phyloP scores from a whole-genome alignment of 495 filamentous ascomycete species.

The Articulospora tetracladia region DNA sequence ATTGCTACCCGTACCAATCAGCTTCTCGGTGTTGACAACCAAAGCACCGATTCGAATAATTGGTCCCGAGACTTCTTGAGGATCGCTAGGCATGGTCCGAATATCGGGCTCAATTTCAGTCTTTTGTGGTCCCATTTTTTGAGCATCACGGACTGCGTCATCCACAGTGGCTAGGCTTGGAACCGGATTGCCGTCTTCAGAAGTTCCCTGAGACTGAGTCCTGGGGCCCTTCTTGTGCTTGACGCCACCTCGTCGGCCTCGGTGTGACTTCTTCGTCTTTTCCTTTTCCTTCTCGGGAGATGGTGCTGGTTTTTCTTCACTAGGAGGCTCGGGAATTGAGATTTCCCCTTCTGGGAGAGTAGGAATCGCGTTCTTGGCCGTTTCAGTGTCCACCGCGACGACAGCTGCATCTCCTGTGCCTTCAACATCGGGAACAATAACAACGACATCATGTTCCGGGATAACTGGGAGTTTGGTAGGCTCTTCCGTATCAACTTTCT shows the following conservation, averaged over 20 bases:
- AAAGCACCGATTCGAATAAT: constrained; percentile 69
- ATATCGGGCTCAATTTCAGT: constrained; percentile 55
- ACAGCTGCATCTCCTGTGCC: constrained; percentile 27
- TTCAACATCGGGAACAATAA: background rate
- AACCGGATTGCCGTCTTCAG: constrained; percentile 34
- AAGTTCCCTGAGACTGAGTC: constrained; percentile 29
- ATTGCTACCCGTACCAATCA: constrained; percentile 77
- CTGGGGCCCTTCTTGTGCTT: constrained; percentile 59
- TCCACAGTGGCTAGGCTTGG: constrained; percentile 33
- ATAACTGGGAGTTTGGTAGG: background rate
- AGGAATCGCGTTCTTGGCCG: background rate
- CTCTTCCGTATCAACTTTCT: background rate
- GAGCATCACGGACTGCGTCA: constrained; percentile 39
- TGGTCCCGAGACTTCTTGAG: constrained; percentile 51
- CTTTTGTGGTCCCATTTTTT: constrained; percentile 38
- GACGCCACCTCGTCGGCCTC: constrained; percentile 78
- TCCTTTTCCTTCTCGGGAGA: constrained; percentile 53
- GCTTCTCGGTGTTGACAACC: constrained; percentile 66
- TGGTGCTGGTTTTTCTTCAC: constrained; percentile 30
- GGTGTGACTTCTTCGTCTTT: constrained; percentile 41
- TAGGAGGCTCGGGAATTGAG: background rate
- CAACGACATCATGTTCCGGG: background rate
- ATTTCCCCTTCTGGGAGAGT: background rate
- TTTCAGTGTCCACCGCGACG: background rate
- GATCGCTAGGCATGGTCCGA: constrained; percentile 39